These are phyloP conservation scores for Fusarium sp. DNA, from an alignment of 2,329 filamentous ascomycete genomes.

Conservation along the genomic window DNA sequence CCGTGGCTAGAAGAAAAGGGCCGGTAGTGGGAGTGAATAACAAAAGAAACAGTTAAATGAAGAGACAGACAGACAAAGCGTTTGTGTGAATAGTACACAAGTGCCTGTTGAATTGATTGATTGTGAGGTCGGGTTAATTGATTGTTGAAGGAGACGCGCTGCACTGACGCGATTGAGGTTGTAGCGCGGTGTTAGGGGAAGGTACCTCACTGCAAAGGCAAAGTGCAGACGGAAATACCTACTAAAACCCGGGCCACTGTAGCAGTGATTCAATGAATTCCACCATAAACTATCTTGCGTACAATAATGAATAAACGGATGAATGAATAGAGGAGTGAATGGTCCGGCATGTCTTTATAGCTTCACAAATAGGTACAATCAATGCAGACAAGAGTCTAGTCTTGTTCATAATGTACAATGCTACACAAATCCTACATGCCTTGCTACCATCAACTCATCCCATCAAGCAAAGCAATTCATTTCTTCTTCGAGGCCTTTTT, in stretches of 20 bases:
- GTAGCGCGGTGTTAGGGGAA: conserved; percentile 4
- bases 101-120: not conserved
- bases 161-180: conserved; percentile 34
- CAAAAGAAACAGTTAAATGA: not conserved
- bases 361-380: not conserved
- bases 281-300: not conserved
- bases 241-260: not conserved
- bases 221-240: conserved; percentile 25
- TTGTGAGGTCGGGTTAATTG: conserved; percentile 9
- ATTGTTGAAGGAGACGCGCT: conserved; percentile 27
- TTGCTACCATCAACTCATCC: conserved; percentile 2
- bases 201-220: conserved; percentile 14
- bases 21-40: not conserved
- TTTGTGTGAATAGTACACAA: not conserved
- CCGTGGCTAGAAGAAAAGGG: not conserved
- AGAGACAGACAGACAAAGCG: not conserved
- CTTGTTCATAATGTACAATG: conserved; percentile 27
- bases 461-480: conserved; percentile 18
- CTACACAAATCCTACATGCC: conserved; percentile 44
- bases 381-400: not conserved
- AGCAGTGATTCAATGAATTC: not conserved
- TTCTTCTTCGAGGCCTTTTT: conserved; percentile 52
- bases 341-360: not conserved
- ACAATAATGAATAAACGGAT: no score
- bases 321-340: not conserved